Percentiles rank a stretch among this genome's conserved stretches.
phyloP scores from a whole-genome alignment of 352 stramenopile genomes.

The Aphanomyces cochlioides region DNA sequence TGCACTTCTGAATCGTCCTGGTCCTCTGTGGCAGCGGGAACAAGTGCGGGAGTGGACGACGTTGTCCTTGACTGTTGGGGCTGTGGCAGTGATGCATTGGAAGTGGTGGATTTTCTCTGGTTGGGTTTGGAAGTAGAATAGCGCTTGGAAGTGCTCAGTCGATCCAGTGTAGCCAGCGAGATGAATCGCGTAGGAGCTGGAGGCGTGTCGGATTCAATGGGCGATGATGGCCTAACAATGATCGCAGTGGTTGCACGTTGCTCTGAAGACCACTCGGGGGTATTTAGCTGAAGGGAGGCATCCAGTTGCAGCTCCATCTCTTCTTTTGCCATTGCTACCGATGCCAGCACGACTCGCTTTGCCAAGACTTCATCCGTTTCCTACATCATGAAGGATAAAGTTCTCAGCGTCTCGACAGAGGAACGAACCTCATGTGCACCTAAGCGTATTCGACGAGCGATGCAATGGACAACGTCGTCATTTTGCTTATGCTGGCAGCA shows the following conservation, averaged over 20 bases:
- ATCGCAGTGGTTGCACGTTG: background rate
- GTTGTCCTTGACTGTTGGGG: no score
- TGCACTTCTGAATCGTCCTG: background rate
- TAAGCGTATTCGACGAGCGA: constrained; percentile 22
- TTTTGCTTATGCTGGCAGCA: constrained; percentile 17
- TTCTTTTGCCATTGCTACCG: constrained; percentile 26
- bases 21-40: background rate
- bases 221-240: background rate
- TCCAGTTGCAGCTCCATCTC: constrained; percentile 7
- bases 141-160: background rate
- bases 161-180: background rate
- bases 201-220: background rate
- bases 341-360: constrained; percentile 7
- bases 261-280: background rate
- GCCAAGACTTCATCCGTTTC: background rate
- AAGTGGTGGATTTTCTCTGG: no score
- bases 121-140: background rate
- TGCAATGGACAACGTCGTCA: constrained; percentile 18
- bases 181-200: background rate
- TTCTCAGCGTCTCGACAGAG: background rate
- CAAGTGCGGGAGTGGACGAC: background rate
- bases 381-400: background rate
- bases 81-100: no score
- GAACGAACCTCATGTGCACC: background rate
- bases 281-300: background rate